Evolutionary conservation across 129 eudicot species (phyloP).

Genomic region (Centrapalus pauciflorus): DNA sequence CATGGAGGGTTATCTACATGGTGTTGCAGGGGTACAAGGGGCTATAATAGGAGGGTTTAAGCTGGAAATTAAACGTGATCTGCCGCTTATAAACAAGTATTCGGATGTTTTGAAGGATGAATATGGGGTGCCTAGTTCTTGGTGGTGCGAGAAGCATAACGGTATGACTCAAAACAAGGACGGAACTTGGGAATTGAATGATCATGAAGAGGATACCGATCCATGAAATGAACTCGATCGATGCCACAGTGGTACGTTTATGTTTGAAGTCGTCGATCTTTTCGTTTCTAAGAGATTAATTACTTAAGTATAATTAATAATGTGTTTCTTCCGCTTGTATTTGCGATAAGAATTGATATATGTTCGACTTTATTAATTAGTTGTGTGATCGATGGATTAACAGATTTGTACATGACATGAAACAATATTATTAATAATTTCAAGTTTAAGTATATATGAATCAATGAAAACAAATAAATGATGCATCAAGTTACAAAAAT

Average conservation of each 20-base stretch:
- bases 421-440: no score
- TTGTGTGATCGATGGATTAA: no score
- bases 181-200: constrained; percentile 68
- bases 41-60: constrained; percentile 41
- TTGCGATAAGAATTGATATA: no score
- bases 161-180: constrained; percentile 73
- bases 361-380: no score
- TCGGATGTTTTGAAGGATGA: constrained; percentile 45
- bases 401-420: no score
- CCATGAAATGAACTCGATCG: neutral
- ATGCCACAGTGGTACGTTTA: no score
- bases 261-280: no score
- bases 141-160: constrained; percentile 55
- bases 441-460: neutral
- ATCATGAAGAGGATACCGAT: constrained; percentile 44
- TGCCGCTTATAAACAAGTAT: constrained; percentile 51
- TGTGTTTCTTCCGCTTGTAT: no score
- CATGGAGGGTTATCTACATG: constrained; percentile 71
- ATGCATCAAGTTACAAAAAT: neutral
- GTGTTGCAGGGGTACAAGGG: constrained; percentile 71
- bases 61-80: constrained; percentile 46
- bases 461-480: neutral
- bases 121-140: constrained; percentile 43
- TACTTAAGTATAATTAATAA: no score
- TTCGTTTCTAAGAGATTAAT: no score